Conservation (phyloP, 305 asterid genomes). For the Fraxinus dipetala region DNA sequence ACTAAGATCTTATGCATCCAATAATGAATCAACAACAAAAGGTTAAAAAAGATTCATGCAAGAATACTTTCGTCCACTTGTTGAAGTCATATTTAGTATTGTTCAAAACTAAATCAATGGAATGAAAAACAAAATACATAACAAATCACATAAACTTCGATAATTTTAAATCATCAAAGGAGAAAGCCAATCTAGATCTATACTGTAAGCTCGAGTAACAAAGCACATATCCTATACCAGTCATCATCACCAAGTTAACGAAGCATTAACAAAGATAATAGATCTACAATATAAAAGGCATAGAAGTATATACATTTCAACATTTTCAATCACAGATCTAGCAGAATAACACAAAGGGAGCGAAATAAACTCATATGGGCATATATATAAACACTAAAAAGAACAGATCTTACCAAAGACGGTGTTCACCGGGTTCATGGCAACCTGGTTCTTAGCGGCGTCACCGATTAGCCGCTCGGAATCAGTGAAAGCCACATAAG, state of each 20-base stretch:
- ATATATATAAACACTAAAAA: background rate
- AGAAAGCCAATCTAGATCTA: background rate
- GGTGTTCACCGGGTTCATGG: slow-evolving; percentile 3
- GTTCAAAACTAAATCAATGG: background rate
- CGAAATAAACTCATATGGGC: too few relatives aligned
- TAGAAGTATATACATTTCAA: background rate
- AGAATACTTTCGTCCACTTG: background rate
- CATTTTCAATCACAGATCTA: background rate
- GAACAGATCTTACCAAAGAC: slow-evolving; percentile 3
- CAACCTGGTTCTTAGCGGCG: slow-evolving; percentile 9
- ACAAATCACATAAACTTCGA: background rate
- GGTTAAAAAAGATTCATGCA: background rate
- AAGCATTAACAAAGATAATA: background rate
- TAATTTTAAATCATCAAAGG: background rate
- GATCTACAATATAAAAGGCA: background rate
- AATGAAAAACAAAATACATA: background rate
- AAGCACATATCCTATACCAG: background rate
- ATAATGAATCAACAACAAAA: background rate
- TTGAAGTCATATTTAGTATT: background rate
- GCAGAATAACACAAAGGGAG: background rate
- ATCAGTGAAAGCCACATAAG: slow-evolving; percentile 2
- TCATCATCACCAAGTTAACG: background rate
- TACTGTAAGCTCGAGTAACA: background rate
- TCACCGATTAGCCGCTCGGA: slow-evolving; percentile 4
- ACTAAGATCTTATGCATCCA: background rate